phyloP scores from a whole-genome alignment of 495 filamentous ascomycete species.

The Paragyromitra xinjiangensis region DNA sequence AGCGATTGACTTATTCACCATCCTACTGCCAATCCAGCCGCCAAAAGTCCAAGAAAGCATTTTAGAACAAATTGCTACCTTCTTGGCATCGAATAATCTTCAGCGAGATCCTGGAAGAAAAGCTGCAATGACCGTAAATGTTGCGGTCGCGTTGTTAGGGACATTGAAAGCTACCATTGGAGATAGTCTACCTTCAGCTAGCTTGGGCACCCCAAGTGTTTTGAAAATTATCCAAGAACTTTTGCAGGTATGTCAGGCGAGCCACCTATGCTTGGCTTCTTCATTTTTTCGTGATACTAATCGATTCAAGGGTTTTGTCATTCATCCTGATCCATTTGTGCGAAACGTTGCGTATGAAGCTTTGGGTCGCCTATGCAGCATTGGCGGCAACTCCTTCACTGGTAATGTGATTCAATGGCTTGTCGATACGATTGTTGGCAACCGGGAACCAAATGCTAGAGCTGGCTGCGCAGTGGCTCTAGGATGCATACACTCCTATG shows the following conservation, averaged over 20 bases:
- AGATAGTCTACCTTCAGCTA: slow-evolving; percentile 75
- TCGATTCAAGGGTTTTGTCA: slow-evolving; percentile 69
- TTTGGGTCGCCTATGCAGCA: slow-evolving; percentile 88
- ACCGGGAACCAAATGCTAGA: slow-evolving; percentile 89
- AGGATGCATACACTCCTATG: slow-evolving; percentile 90
- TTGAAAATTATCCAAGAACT: slow-evolving; percentile 89
- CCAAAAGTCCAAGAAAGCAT: slow-evolving; percentile 94
- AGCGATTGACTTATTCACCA: slow-evolving; percentile 89
- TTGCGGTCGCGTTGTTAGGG: slow-evolving; percentile 80
- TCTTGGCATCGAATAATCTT: slow-evolving; percentile 77
- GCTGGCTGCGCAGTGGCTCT: slow-evolving; percentile 94
- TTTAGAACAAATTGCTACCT: slow-evolving; percentile 88
- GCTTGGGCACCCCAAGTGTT: slow-evolving; percentile 76
- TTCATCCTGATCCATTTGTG: slow-evolving; percentile 83
- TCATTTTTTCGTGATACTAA: slow-evolving; percentile 21
- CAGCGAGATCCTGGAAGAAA: slow-evolving; percentile 88
- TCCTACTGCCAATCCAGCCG: slow-evolving; percentile 84
- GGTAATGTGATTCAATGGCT: slow-evolving; percentile 87
- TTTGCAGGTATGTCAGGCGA: slow-evolving; percentile 67
- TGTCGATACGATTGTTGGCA: slow-evolving; percentile 91
- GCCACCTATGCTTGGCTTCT: neutral
- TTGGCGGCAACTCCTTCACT: slow-evolving; percentile 86
- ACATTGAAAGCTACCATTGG: slow-evolving; percentile 83
- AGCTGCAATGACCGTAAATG: slow-evolving; percentile 88
- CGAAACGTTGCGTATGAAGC: slow-evolving; percentile 86